Evolutionary conservation across 768 basidiomycete genomes (phyloP), one percentile per base, ranked within the genome.

Genomic region (Boletus rufocinnamomeus): DNA sequence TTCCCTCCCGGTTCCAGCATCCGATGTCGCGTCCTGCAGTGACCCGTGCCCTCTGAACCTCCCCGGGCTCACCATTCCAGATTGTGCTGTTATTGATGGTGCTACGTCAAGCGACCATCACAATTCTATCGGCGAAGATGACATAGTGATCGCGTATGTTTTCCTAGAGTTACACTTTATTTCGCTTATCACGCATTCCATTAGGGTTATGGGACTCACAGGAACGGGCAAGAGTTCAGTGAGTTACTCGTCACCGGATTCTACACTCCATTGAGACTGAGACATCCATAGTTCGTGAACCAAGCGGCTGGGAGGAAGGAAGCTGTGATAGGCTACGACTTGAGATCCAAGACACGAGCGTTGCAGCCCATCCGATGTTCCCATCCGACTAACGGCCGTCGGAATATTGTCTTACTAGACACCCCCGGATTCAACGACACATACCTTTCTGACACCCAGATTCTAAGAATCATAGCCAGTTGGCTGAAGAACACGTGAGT

Each of bases 401-500:
- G 57, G 28, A 50, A 49, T 32, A 51, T 66, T 32, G 44, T 66
- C 25, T 38, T 66, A 27, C 60, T 65, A 7, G 63, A 65, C 32
- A 66, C 63, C 6, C 64, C 64, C 3, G 64, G 63, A 35, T 65
- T 65, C 27, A 55, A 65, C 14, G 64, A 65, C 23, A 66, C 61
- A 9, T 1, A 27, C 14, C 52, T 56, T 19, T 52, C 57, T 6
- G 64, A 66, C 27, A 2, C 38, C 6, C 46, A 57, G 40, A 44
- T 66, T 41, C 47, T 66, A 19, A 57, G 4, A 32, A 60, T 57
- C 10, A 57, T 63, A 52, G 57, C 61, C 41, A 21, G 49, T 23
- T 65, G 64, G 64, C 32, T 65, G 23, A 66, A 59, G 47, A 23
- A 47, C 6, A 65, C 64, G 64, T 65, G 28, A 56, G 64, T 53